Conservation (phyloP, 176 grass and related monocot species). For the Puccinellia tenuiflora region DNA sequence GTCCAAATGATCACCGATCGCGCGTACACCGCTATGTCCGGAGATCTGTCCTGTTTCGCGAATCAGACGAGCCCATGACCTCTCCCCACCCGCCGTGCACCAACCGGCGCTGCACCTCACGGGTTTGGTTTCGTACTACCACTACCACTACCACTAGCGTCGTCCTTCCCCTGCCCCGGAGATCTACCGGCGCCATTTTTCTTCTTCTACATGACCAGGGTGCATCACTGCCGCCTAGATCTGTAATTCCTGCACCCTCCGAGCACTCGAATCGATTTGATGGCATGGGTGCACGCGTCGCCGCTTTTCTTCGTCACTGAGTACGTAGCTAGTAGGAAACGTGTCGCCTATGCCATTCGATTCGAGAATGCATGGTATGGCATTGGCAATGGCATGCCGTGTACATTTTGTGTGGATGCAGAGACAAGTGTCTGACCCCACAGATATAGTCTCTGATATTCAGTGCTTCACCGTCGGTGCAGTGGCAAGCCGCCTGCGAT, state of each 20-base stretch:
- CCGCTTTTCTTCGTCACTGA: background rate
- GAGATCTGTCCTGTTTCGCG: background rate
- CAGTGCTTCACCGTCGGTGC: background rate
- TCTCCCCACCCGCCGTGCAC: constrained; percentile 8
- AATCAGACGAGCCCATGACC: constrained; percentile 9
- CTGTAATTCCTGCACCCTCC: background rate
- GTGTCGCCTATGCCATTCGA: background rate
- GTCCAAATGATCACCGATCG: background rate
- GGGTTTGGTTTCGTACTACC: too few relatives aligned
- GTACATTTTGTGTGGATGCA: background rate
- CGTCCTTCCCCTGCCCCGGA: background rate
- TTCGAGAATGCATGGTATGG: too few relatives aligned
- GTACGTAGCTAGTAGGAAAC: too few relatives aligned
- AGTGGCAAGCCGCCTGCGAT: background rate
- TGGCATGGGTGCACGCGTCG: background rate
- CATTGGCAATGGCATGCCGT: too few relatives aligned
- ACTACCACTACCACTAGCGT: too few relatives aligned
- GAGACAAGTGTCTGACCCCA: background rate
- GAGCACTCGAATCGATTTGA: background rate
- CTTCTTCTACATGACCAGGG: background rate
- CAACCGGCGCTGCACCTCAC: background rate
- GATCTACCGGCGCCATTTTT: background rate
- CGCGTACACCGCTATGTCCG: background rate
- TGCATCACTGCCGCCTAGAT: background rate
- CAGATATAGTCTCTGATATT: background rate